Evolutionary conservation across 2,329 filamentous ascomycete species (phyloP), one percentile per base, ranked within the genome.

Genomic region (Hypomyces rosellus): DNA sequence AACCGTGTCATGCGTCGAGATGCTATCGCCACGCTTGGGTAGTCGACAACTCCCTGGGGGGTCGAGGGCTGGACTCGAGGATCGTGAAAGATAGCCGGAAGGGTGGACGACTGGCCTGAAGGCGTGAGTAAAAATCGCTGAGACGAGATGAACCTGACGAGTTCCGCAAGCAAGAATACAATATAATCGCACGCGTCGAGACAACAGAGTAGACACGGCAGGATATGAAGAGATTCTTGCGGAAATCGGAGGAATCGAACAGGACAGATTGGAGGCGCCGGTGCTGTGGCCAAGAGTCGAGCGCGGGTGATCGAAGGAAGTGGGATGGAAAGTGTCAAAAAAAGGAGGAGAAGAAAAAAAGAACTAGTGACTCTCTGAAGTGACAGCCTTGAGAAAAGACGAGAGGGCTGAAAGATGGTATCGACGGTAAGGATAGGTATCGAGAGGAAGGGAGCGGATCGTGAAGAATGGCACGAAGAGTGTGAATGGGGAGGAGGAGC

Each of bases 381-480:
- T 52, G 55, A 50, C 33, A 39, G 30, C 39, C 34, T 22, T 14
- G 40, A 20, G 33, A 25, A 25, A n/a, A 16, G 20, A 34, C 14
- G 54, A 46, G 53, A 50, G 37, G 49, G 54, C 45, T 37, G 40
- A 40, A 30, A 20, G 37, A 44, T 44, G 40, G 46, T 50, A 52
- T 36, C 52, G 49, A 52, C 39, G 36, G 45, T 39, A 25, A 30
- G 18, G 36, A 42, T 37, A 22, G 39, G 40, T 38, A 37, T 45
- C 22, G 39, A 34, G 56, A 57, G 48, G 55, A 59, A 45, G 55
- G 55, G 53, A 57, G 52, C 56, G 57, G 59, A 64, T 68, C 62
- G 61, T 64, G 62, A 63, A 63, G 55, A 57, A 62, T 56, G 61
- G 60, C 61, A 62, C 59, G 62, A 65, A 60, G 59, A 63, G 47